Percentiles rank a stretch among this genome's conserved stretches.
Conservation (phyloP, 1,284 basidiomycete species). For the Cronartium ribicola region DNA sequence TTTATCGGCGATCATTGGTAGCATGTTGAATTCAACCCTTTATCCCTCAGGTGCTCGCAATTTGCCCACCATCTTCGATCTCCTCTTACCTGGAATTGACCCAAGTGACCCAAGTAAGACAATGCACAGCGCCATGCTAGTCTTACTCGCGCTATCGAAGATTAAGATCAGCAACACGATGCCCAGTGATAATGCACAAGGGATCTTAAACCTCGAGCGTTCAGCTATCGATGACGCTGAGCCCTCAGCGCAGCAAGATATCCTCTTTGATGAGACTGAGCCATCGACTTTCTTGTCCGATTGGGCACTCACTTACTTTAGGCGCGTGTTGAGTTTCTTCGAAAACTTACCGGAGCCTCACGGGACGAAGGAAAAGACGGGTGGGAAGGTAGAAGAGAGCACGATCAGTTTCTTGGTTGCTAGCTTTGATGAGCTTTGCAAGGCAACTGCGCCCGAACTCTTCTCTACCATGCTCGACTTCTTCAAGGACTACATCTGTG, state of each 20-base stretch:
- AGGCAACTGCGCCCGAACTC: slow-evolving; percentile 47
- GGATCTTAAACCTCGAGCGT: slow-evolving; percentile 43
- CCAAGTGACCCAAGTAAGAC: slow-evolving; percentile 93
- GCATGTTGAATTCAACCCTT: slow-evolving; percentile 69
- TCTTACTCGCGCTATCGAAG: slow-evolving; percentile 53
- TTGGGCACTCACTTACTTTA: slow-evolving; percentile 84
- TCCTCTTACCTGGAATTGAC: slow-evolving; percentile 87
- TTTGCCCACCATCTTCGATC: slow-evolving; percentile 78
- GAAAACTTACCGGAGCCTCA: slow-evolving; percentile 78
- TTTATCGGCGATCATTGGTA: slow-evolving; percentile 72
- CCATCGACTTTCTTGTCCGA: slow-evolving; percentile 77
- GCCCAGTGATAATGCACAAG: slow-evolving; percentile 45
- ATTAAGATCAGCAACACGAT: slow-evolving; percentile 77
- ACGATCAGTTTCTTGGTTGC: slow-evolving; percentile 73
- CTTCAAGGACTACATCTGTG: slow-evolving; percentile 34
- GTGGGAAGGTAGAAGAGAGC: slow-evolving; percentile 78
- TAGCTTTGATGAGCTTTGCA: slow-evolving; percentile 49
- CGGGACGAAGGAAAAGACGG: slow-evolving; percentile 61
- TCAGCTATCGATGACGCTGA: slow-evolving; percentile 15
- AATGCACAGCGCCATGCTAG: slow-evolving; percentile 54
- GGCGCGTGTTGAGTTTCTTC: slow-evolving; percentile 77
- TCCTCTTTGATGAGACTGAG: slow-evolving; percentile 53
- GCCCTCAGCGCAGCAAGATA: slow-evolving; percentile 24
- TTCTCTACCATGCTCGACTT: slow-evolving; percentile 35
- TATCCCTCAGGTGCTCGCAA: slow-evolving; percentile 82